Conservation (phyloP, 768 basidiomycete species). For the Boletus bicolor region DNA sequence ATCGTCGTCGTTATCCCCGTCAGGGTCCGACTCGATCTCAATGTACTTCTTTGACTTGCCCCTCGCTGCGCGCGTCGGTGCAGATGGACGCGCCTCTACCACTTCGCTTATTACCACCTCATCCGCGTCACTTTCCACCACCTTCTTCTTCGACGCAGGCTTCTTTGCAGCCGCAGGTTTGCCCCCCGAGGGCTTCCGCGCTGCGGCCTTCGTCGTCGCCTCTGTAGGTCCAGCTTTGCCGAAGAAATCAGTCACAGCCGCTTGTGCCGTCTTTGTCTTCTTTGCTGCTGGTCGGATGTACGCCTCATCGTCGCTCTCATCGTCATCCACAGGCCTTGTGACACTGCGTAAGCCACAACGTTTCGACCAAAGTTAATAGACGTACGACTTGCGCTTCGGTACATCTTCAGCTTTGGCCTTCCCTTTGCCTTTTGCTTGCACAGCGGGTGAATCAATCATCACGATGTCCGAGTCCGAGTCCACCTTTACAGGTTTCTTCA, state of each 20-base stretch:
- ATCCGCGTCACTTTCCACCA: slow-evolving; percentile 42
- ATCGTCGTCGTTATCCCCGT: slow-evolving; percentile 38
- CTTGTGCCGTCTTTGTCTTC: slow-evolving; percentile 45
- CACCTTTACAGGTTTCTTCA: slow-evolving; percentile 24
- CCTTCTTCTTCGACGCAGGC: slow-evolving; percentile 37
- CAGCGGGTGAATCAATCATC: slow-evolving; percentile 24
- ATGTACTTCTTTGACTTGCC: slow-evolving; percentile 58
- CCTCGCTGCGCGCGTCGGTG: slow-evolving; percentile 48
- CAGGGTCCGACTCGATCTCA: slow-evolving; percentile 53
- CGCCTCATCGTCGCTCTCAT: slow-evolving; percentile 43
- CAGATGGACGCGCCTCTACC: slow-evolving; percentile 39
- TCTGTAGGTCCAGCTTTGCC: slow-evolving; percentile 40
- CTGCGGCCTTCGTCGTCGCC: slow-evolving; percentile 38
- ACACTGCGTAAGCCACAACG: slow-evolving; percentile 7
- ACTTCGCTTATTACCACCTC: slow-evolving; percentile 43
- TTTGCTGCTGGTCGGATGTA: slow-evolving; percentile 49
- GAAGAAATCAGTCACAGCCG: slow-evolving; percentile 60
- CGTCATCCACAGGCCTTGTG: slow-evolving; percentile 32
- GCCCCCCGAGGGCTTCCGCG: slow-evolving; percentile 54
- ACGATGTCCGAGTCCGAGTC: slow-evolving; percentile 41
- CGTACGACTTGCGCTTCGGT: slow-evolving; percentile 70
- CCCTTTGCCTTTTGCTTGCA: slow-evolving; percentile 39
- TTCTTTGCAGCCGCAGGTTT: slow-evolving; percentile 61
- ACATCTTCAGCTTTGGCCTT: slow-evolving; percentile 39
- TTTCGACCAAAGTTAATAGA: slow-evolving; percentile 2